Evolutionary conservation across 306 rosid species (phyloP).

Genomic region (barrel medic (Medicago truncatula)): MtrunA17r5.0-ANR NC_053042.1:9141501-9142000

Average conservation of each 20-base stretch:
- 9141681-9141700: background rate
- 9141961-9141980: slow-evolving; percentile 37
- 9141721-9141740: too few species aligned
- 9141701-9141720: background rate
- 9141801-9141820: background rate
- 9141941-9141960: background rate
- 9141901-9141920: background rate
- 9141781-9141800: background rate
- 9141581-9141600: background rate
- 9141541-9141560: too few species aligned
- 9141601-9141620: background rate
- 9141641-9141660: too few species aligned
- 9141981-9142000: background rate
- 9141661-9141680: background rate
- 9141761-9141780: background rate
- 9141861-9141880: background rate
- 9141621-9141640: background rate
- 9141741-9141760: background rate
- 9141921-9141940: background rate
- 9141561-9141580: too few species aligned
- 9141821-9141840: background rate
- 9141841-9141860: background rate
- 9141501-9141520: too few species aligned
- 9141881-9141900: background rate
- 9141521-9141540: too few species aligned